phyloP scores from a whole-genome alignment of 2,329 filamentous ascomycete genomes.

The Zarea fungicola region DNA sequence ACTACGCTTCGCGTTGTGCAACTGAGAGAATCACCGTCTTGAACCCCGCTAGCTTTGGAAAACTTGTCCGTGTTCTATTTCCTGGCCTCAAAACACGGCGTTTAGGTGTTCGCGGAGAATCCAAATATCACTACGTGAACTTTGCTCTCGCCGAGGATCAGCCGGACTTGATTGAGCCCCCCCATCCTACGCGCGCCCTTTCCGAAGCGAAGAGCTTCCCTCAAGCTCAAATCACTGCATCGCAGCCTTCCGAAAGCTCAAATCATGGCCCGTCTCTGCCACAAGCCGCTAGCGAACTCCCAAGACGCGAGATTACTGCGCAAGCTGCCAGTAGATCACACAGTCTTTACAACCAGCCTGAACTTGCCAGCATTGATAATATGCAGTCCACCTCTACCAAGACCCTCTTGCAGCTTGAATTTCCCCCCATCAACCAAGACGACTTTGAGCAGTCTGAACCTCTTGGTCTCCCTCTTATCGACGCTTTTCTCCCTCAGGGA shows the following conservation, averaged over 20 bases:
- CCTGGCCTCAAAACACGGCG: conserved; percentile 89
- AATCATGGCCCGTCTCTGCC: conserved; percentile 24
- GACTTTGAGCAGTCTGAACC: conserved; percentile 55
- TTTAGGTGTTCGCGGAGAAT: conserved; percentile 89
- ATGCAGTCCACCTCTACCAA: conserved; percentile 54
- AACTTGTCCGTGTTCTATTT: conserved; percentile 92
- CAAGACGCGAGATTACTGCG: conserved; percentile 11
- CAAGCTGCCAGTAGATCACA: conserved; percentile 23
- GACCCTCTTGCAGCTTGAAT: conserved; percentile 54
- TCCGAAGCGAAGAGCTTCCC: conserved; percentile 43
- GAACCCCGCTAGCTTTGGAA: conserved; percentile 96
- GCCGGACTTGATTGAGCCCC: conserved; percentile 40
- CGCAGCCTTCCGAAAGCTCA: conserved; percentile 8
- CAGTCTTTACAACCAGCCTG: conserved; percentile 57
- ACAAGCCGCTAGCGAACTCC: conserved; percentile 21
- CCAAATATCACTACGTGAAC: conserved; percentile 92
- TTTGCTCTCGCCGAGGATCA: conserved; percentile 57
- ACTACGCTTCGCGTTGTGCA: conserved; percentile 88
- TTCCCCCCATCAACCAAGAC: conserved; percentile 53
- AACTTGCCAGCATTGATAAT: conserved; percentile 52
- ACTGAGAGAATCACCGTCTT: conserved; percentile 90
- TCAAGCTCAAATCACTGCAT: conserved; percentile 46
- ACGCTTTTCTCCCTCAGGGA: conserved; percentile 70
- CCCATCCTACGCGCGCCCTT: conserved; percentile 43
- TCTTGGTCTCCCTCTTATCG: conserved; percentile 79